Percentiles rank a stretch among this genome's conserved stretches.
These are phyloP conservation scores for Coccomyxa sp. DNA, from an alignment of 139 green algal genomes.

Conservation along the genomic window DNA sequence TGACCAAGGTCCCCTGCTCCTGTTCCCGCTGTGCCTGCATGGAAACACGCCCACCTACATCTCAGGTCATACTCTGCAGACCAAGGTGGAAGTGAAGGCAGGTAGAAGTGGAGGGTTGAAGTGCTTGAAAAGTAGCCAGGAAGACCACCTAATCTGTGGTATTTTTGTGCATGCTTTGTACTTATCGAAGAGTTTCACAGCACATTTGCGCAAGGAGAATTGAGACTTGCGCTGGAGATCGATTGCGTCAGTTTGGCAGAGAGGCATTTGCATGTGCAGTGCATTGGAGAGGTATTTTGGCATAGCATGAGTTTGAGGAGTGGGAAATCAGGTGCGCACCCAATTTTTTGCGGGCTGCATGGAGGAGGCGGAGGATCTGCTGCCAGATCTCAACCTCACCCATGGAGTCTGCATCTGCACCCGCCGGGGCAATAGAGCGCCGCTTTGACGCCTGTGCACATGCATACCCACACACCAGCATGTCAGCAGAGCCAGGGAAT, in stretches of 20 bases:
- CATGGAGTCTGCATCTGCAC: conserved; percentile 1
- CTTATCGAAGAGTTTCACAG: too few relatives aligned
- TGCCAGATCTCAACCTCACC: conserved; percentile 19
- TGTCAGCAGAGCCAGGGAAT: not conserved
- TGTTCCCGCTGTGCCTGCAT: not conserved
- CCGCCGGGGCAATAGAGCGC: not conserved
- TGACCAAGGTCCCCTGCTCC: not conserved
- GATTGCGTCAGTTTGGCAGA: too few relatives aligned
- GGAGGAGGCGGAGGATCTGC: not conserved
- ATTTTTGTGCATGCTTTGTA: too few relatives aligned
- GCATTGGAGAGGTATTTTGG: too few relatives aligned
- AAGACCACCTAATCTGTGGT: not conserved
- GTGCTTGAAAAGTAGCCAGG: not conserved
- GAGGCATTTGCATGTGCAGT: too few relatives aligned
- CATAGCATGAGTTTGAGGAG: too few relatives aligned
- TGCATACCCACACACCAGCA: not conserved
- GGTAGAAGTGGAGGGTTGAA: not conserved
- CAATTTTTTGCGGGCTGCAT: conserved; percentile 6
- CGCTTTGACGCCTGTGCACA: not conserved
- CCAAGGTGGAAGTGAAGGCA: not conserved
- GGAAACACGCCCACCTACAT: not conserved
- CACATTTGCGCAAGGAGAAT: too few relatives aligned
- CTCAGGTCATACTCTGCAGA: not conserved
- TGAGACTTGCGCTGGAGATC: too few relatives aligned
- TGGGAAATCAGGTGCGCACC: not conserved